Evolutionary conservation across 768 basidiomycete species (phyloP), one percentile per base, ranked within the genome.

Genomic region (Phaffia australis): DNA sequence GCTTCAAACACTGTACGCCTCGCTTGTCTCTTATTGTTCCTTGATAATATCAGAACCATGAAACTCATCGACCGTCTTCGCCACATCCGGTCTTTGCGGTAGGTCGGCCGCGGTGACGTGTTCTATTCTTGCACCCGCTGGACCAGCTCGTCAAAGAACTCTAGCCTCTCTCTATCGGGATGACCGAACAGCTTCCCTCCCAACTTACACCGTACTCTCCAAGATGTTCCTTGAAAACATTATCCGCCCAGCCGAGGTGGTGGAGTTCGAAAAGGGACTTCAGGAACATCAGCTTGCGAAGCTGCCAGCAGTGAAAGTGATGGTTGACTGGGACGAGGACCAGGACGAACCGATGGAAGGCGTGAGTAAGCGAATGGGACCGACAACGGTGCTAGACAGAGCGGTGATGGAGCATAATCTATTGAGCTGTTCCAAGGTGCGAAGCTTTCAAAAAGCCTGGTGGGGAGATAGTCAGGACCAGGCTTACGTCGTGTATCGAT

Each of bases 211-310:
- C 73, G 92, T 99, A 75, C 84, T 99, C 29, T 85, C 87, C 48
- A 97, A 97, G 75, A 98, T 98, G 94, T 92, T 95, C 78, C 85
- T 98, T 69, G 95, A 98, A 74, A 92, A 91, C 71, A 97, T 99
- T 74, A 83, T 99, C 59, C 87, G 92, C 54, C 82, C 91, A 1
- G 80, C 83, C 55, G 94, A 99, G 78, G 83, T 98, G 64, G 85
- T 88, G 74, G 85, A 86, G 57, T 99, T 99, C 74, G 89, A 93
- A 75, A 81, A 81, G 54, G 86, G 85, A 2, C 83, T 99, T 61
- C 87, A 87, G 71, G 83, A 87, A 19, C 95, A 99, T 78, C 95
- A 99, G 75, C 82, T 95, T 30, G 95, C 95, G n/a, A 86, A 85
- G 74, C 46, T 69, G 47, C 57, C 68, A 54, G 21, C 48, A 4